Base-by-base conservation (phyloP, 768 basidiomycete species). In the Dioszegia crocea region DNA sequence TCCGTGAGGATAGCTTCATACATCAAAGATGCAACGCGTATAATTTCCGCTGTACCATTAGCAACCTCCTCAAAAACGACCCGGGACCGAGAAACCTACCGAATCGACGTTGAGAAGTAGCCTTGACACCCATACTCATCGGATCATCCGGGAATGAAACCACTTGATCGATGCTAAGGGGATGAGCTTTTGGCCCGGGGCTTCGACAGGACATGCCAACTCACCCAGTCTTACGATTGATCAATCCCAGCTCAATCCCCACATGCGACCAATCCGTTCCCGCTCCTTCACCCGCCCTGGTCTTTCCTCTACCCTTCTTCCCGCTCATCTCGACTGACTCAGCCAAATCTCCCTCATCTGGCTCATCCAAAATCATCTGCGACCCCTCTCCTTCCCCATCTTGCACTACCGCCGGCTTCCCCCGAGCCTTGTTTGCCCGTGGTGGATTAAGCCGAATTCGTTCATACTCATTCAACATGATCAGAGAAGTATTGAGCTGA, bases 171-270 rank as follows among this genome's bases (percentile, higher is more conserved):
- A 45, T 71, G 5, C 30, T 14, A 12, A 56, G 57, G 49, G 56
- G 54, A 49, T 31, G 4, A 4, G 5, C 23, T 40, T 24, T 12
- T n/a, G n/a, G n/a, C n/a, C 21, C 16, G 19, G 31, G 9, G 3
- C 29, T 5, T 27, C 39, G 24, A 12, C 14, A 21, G 33, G 31
- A 30, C 2, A 4, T 9, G 45, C 14, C 21, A 36, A 23, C 65
- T 62, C 19, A 70, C 71, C 71, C 71, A 17, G 71, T 73, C 30
- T 49, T 60, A 4, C 70, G 48, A 54, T 65, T 71, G 39, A 43
- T 67, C 26, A 67, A 30, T 4, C 19, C 26, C 50, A 70, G 31
- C 3, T 17, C 57, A 12, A 68, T 55, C 10, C 61, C 61, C 19
- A 54, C 26, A 49, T 53, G 29, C 12, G 24, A 39, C 38, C 30